These are phyloP conservation scores for Fusarium transvaalense DNA, from an alignment of 2,329 filamentous ascomycete species.

Conservation along the genomic window DNA sequence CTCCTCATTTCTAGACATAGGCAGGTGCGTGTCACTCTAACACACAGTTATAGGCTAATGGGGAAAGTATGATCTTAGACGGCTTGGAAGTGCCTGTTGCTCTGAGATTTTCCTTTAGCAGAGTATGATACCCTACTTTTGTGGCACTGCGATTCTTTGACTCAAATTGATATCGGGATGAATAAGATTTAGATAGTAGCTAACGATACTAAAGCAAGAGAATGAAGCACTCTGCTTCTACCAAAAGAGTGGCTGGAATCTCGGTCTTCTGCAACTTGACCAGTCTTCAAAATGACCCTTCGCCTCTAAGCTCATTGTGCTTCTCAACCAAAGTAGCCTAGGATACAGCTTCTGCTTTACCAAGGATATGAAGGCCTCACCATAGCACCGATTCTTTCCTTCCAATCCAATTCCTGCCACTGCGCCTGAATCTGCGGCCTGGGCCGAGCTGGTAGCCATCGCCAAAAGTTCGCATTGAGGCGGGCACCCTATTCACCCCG, in stretches of 20 bases:
- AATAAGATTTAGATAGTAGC: not conserved
- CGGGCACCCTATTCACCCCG: slow-evolving; percentile 58
- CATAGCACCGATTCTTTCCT: slow-evolving; percentile 8
- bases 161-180: too few species aligned
- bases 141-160: not conserved
- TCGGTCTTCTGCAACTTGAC: not conserved
- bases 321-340: not conserved
- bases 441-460: slow-evolving; percentile 48
- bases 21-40: not conserved
- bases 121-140: not conserved
- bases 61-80: not conserved
- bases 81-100: not conserved
- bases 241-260: not conserved
- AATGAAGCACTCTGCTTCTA: not conserved
- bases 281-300: not conserved
- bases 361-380: slow-evolving; percentile 20
- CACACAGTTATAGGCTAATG: not conserved
- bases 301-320: not conserved
- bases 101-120: not conserved
- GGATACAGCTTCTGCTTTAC: not conserved
- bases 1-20: not conserved
- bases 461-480: slow-evolving; percentile 50
- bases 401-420: slow-evolving; percentile 23
- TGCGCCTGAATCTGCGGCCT: slow-evolving; percentile 18
- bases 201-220: not conserved